Base-by-base conservation (phyloP, 345 rosid genomes). In the Camelina sativa region DNA sequence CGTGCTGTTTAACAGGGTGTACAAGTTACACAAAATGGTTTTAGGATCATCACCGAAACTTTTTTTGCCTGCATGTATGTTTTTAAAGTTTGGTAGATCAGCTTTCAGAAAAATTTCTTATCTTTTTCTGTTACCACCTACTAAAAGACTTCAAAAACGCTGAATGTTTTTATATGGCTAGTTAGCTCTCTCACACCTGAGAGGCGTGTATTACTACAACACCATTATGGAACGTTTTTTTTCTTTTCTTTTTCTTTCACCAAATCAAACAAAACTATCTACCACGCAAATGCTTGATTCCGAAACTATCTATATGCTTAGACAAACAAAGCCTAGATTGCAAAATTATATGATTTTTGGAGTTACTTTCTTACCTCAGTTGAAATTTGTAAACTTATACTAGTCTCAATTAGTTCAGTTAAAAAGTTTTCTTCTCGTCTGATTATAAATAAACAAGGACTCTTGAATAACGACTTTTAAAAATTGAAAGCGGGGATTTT, bases 21-120 rank as follows among this genome's bases (percentile, higher is more conserved):
- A 56, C 69, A 53, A 15, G 61, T 52, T 30, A 65, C 43, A 16
- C 56, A 16, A 32, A 32, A 51, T 50, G 59, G 32, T 13, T 66
- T 48, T 66, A 19, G 72, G 38, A 67, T 67, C 4, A 23, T 54
- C 56, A 5, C 34, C 65, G 8, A 44, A 17, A 43, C 65, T 69
- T 38, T 16, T 55, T 57, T 15, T 44, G 11, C 8, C 55, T 30
- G 4, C 44, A 57, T 44, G 65, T 57, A 69, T 57, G 73, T 17
- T 55, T 53, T 41, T 68, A 3, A 54, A 66, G 57, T 17, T 16
- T 34, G 34, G 35, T 51, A 50, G 34, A 15, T 52, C 34, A 38
- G 28, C 32, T 65, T 67, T 38, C 25, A 23, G 25, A 38, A 20
- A 32, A 15, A 2, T 51, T 17, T 65, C 5, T 12, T 3, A 7